phyloP scores from a whole-genome alignment of 805 yeast species.

The Lachancea waltii region DNA sequence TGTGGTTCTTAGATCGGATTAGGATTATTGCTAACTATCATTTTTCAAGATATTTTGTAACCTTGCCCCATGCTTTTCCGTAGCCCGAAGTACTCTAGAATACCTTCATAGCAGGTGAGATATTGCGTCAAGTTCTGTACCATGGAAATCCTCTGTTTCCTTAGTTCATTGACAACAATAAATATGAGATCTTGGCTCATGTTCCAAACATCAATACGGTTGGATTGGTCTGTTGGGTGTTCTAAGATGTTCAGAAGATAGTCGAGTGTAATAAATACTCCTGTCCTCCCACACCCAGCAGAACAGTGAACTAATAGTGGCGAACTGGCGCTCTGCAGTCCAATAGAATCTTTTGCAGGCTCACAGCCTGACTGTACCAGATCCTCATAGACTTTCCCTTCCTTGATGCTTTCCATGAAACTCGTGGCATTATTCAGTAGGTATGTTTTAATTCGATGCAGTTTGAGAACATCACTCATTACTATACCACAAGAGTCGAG shows the following conservation, averaged over 20 bases:
- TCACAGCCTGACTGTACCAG: conserved; percentile 1
- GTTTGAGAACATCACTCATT: conserved; percentile 26
- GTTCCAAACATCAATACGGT: conserved; percentile 38
- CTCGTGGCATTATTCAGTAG: conserved; percentile 16
- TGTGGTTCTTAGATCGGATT: too few species aligned
- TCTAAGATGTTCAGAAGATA: conserved; percentile 32
- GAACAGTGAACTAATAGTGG: conserved; percentile 83
- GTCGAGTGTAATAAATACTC: conserved; percentile 74
- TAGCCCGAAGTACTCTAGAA: conserved; percentile 24
- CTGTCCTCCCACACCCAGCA: conserved; percentile 96
- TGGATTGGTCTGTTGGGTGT: conserved; percentile 33
- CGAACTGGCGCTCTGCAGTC: conserved; percentile 12
- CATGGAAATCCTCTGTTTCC: conserved; percentile 70
- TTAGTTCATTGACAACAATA: conserved; percentile 51
- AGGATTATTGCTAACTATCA: neutral
- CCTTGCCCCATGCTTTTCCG: conserved; percentile 1
- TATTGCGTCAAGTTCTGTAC: conserved; percentile 72
- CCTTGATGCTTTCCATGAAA: conserved; percentile 13
- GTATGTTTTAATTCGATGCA: conserved; percentile 30
- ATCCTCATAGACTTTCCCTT: conserved; percentile 9
- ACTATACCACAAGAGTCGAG: conserved; percentile 71
- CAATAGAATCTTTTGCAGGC: neutral
- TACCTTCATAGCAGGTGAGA: conserved; percentile 60
- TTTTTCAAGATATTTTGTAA: neutral
- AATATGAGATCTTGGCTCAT: conserved; percentile 48